Conservation (phyloP, 1,284 basidiomycete species). For the Trichosporon sp. region DNA sequence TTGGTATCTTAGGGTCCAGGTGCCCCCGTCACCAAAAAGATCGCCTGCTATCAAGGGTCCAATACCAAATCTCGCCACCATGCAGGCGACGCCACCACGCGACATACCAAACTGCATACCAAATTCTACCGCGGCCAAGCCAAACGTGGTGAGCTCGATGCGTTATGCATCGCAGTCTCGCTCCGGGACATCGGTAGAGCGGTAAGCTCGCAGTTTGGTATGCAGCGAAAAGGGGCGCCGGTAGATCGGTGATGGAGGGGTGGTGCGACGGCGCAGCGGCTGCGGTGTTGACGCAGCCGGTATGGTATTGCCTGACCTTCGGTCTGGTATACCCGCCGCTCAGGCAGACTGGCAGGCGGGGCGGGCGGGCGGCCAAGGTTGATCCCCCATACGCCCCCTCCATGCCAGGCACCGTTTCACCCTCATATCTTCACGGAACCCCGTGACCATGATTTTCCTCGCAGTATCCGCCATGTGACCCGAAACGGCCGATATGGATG, state of each 20-base stretch:
- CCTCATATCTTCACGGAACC: background rate
- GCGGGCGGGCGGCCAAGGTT: too few relatives aligned
- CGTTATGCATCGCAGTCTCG: background rate
- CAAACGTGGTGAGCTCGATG: background rate
- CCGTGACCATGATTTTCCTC: background rate
- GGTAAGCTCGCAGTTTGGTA: background rate
- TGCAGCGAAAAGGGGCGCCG: background rate
- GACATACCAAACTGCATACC: background rate
- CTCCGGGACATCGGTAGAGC: background rate
- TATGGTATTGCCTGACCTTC: background rate
- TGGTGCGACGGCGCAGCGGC: background rate
- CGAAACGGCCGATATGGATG: constrained; percentile 1
- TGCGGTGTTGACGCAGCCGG: background rate
- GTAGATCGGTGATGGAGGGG: background rate
- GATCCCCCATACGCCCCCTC: background rate
- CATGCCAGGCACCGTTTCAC: background rate
- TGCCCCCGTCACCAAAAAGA: background rate
- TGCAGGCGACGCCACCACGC: background rate
- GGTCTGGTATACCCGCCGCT: constrained; percentile 1
- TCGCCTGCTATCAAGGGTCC: background rate
- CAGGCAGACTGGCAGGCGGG: too few relatives aligned
- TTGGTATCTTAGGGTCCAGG: background rate
- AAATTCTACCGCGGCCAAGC: background rate
- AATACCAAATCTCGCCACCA: constrained; percentile 2
- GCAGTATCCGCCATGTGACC: background rate